Base-by-base conservation (phyloP, 352 stramenopile species). In the Pythium insidiosum region DNA sequence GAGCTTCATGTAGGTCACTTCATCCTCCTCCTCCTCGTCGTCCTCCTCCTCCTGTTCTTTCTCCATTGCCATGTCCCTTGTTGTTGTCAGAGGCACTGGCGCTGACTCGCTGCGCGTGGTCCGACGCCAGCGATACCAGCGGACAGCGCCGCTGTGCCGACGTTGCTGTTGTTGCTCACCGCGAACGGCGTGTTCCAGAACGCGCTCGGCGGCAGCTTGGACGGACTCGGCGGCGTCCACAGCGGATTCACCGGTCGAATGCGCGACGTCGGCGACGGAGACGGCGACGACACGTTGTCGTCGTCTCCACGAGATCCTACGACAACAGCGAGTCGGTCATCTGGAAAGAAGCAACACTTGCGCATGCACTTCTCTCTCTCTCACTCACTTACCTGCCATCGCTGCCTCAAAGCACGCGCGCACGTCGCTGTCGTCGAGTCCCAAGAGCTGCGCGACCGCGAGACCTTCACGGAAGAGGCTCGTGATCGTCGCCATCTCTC, bases 391-490 rank as follows among this genome's bases (percentile, higher is more conserved):
- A 58, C 50, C 43, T n/a, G 31, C 19, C 0, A 47, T 24, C 10
- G 47, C 61, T 13, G 25, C 53, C 19, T 70, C 61, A 29, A 75
- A 75, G 35, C 58, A 71, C 13, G 38, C 23, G 4, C 53, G 51
- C 4, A 75, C 33, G 10, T 75, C 61, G 3, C 5, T 38, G 5
- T 70, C 58, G 10, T 30, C 46, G 18, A 72, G 58, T 0, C 61
- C 65, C 4, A 75, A 46, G n/a, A 63, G 40, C n/a, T 38, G 47
- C 1, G 61, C 64, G 35, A 68, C 58, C 0, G 51, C 40, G 5
- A 74, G 34, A 15, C 38, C 56, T 35, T 74, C 64, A 0, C 64
- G 57, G 5, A 74, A 50, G 7, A 74, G 47, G 35, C 56, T 67
- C 5, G 48, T 43, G 41, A 74, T 64, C n/a, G n/a, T n/a, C n/a